Percentiles rank a stretch among this genome's conserved stretches.
Conservation (phyloP, 306 rosid species). For the Trichosanthes truncata region DNA sequence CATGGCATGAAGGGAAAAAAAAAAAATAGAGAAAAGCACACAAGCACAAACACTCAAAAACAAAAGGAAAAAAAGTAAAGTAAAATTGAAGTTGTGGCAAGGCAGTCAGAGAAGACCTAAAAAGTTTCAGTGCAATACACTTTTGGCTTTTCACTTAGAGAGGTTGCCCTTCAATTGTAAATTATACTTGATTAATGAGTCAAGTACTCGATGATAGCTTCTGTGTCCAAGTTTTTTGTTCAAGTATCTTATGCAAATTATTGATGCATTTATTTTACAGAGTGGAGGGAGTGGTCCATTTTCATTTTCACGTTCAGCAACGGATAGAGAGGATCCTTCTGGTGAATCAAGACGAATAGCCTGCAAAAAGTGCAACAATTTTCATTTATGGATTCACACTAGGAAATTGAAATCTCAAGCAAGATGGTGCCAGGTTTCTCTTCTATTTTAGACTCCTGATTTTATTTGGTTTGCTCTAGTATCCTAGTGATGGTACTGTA, state of each 20-base stretch:
- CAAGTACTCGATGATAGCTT: neutral
- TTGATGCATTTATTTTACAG: constrained; percentile 40
- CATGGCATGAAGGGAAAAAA: neutral
- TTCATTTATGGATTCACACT: constrained; percentile 80
- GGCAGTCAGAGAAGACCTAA: neutral
- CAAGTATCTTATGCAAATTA: constrained; percentile 20
- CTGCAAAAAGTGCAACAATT: constrained; percentile 77
- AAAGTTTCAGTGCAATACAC: neutral
- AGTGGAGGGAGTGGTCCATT: constrained; percentile 63
- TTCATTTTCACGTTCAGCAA: constrained; percentile 50
- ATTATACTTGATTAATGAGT: neutral
- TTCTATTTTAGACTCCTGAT: neutral
- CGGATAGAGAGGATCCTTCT: constrained; percentile 60
- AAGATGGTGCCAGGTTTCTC: constrained; percentile 95
- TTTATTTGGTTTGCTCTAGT: neutral
- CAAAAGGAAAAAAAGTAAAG: neutral
- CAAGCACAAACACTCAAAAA: neutral
- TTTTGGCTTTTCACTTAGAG: neutral
- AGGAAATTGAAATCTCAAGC: constrained; percentile 74
- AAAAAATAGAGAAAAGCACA: neutral
- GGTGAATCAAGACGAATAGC: constrained; percentile 73
- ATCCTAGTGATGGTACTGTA: neutral
- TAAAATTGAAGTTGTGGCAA: neutral
- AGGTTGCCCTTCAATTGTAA: neutral
- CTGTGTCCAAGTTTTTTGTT: neutral